phyloP scores from a whole-genome alignment of 176 grass and related monocot species.

The Saccharum officinarum region DNA sequence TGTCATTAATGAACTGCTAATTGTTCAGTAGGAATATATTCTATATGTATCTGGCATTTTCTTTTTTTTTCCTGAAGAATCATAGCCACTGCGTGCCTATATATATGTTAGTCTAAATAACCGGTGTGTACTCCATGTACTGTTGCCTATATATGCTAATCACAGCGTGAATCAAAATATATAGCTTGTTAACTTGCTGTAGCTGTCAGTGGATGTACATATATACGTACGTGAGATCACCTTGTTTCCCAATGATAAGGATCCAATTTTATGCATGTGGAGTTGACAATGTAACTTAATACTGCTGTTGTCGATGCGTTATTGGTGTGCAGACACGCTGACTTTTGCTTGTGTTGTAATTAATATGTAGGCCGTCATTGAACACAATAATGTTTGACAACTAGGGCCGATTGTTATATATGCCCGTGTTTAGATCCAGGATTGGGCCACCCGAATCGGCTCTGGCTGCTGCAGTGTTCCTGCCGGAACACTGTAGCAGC shows the following conservation, averaged over 20 bases:
- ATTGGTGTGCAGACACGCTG: constrained; percentile 34
- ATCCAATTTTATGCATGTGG: constrained; percentile 28
- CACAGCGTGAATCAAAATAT: neutral
- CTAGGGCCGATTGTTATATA: neutral
- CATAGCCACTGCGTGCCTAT: neutral
- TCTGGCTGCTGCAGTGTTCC: too few relatives aligned
- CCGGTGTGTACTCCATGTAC: neutral
- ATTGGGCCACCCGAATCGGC: too few relatives aligned
- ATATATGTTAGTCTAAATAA: neutral
- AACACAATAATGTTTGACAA: neutral
- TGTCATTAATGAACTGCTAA: too few relatives aligned
- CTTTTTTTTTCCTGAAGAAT: too few relatives aligned
- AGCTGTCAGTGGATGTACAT: constrained; percentile 5
- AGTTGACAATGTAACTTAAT: constrained; percentile 31
- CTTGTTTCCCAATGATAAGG: constrained; percentile 37
- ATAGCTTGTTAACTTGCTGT: neutral
- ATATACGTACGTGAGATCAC: neutral
- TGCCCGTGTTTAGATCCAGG: too few relatives aligned
- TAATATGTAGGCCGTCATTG: constrained; percentile 22
- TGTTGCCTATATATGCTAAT: neutral
- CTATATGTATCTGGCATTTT: too few relatives aligned
- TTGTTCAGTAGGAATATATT: too few relatives aligned
- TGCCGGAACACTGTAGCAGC: too few relatives aligned
- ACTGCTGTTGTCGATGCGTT: constrained; percentile 37
- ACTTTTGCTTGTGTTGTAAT: neutral